Base-by-base conservation (phyloP, 768 basidiomycete genomes). In the Lactarius sanguifluus region DNA sequence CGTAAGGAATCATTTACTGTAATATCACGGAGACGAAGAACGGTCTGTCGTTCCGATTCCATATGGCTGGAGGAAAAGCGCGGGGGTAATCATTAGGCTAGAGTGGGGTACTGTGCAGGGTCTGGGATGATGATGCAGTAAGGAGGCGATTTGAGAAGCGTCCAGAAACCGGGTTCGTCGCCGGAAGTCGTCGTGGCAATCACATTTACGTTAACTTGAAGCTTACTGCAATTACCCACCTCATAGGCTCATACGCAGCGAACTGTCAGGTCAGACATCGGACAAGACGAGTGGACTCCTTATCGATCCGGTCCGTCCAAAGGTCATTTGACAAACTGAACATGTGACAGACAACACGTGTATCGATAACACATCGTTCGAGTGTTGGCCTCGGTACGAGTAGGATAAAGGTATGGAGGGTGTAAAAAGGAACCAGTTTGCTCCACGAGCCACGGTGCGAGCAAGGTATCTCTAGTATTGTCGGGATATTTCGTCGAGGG, bases 381-480 rank as follows among this genome's bases (percentile, higher is more conserved):
- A 32, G 34, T 20, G 34, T 57, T 36, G n/a, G 9, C 16, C 56
- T 34, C 9, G 7, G 28, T 9, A 32, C 15, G 30, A n/a, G 18
- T 36, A 57, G 13, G 18, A 52, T 36, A 57, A 8, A 34, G 56
- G 34, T 32, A 30, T 20, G 56, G 12, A 9, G 23, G 12, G 55
- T 20, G 30, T 25, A 55, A 18, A 32, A 28, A 12, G 16, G 18
- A 10, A 56, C 15, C 5, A n/a, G 45, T 23, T 32, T 16, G 9
- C 36, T 45, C 10, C 7, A 64, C 10, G 13, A 52, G n/a, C 13
- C 38, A n/a, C 38, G 41, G 7, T 57, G 64, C 30, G 47, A 16
- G 3, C n/a, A n/a, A 38, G 64, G 64, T 36, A 59, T 59, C 13
- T 23, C 45, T 38, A 7, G 20, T 30, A 28, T 64, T 64, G 16